A percentile compares a stretch with the other conserved stretches of the same genome.
These are phyloP conservation scores for Rhododendron williamsianum DNA, from an alignment of 148 eudicot species.

Conservation along the genomic window DNA sequence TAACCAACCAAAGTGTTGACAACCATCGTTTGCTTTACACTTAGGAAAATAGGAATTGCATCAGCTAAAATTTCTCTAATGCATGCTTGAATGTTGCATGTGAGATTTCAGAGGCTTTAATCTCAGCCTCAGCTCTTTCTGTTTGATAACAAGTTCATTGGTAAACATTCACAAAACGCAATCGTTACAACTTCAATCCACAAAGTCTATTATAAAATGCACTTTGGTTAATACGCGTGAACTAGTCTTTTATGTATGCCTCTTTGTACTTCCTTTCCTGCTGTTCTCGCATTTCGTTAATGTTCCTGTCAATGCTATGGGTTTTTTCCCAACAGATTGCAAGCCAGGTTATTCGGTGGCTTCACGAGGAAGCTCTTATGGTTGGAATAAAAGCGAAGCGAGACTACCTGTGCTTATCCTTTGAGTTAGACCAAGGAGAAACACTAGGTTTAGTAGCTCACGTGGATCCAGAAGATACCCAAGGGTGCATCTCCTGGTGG, in stretches of 20 bases:
- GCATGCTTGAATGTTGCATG: not conserved
- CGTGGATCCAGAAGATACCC: constrained; percentile 67
- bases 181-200: not conserved
- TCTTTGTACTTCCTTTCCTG: not conserved
- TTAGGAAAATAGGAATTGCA: not conserved
- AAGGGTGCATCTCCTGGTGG: constrained; percentile 95
- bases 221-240: not conserved
- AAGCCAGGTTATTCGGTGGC: constrained; percentile 79
- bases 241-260: not conserved
- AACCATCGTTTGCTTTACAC: not conserved
- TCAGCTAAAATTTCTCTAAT: not conserved
- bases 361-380: constrained; percentile 74
- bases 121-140: not conserved
- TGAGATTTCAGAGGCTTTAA: not conserved
- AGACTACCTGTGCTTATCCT: constrained; percentile 68
- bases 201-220: not conserved
- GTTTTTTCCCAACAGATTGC: constrained; percentile 50
- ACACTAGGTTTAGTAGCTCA: constrained; percentile 68
- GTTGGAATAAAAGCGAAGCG: constrained; percentile 74
- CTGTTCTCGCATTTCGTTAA: not conserved
- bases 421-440: constrained; percentile 83
- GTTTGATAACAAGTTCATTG: not conserved
- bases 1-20: not conserved
- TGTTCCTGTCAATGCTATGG: not conserved
- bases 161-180: not conserved